Conservation (phyloP, 257 asterid species). For the Mitragyna speciosa region DNA sequence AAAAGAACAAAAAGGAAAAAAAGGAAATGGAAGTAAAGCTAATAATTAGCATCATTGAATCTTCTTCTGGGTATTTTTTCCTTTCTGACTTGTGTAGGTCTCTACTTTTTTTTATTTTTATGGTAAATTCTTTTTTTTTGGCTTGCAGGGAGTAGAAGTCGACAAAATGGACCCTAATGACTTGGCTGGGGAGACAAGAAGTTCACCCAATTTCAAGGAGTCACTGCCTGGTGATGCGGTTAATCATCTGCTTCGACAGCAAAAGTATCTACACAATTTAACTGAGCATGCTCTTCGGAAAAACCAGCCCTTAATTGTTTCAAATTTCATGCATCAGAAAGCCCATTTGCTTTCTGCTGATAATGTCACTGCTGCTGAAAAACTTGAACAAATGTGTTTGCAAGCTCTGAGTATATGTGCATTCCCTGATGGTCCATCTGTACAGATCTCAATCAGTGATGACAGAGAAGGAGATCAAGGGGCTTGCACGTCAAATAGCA, state of each 20-base stretch:
- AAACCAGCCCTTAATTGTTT: constrained; percentile 71
- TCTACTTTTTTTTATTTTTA: not conserved
- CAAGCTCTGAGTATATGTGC: constrained; percentile 65
- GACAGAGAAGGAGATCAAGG: constrained; percentile 39
- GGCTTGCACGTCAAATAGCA: constrained; percentile 40
- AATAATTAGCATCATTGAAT: not conserved
- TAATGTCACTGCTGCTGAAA: constrained; percentile 49
- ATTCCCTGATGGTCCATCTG: constrained; percentile 43
- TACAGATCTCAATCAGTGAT: constrained; percentile 41
- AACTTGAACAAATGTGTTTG: constrained; percentile 66
- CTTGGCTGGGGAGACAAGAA: constrained; percentile 39
- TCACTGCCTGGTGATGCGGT: constrained; percentile 47
- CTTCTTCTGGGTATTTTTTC: not conserved
- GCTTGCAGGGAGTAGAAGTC: constrained; percentile 64
- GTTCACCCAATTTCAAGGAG: constrained; percentile 38
- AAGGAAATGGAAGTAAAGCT: not conserved
- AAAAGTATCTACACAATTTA: constrained; percentile 58
- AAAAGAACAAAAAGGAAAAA: not conserved
- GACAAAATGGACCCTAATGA: constrained; percentile 50
- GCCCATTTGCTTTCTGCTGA: constrained; percentile 52
- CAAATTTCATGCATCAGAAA: constrained; percentile 76
- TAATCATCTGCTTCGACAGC: constrained; percentile 48
- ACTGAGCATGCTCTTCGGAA: constrained; percentile 84
- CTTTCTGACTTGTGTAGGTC: not conserved
- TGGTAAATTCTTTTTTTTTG: constrained; percentile 17